phyloP scores from a whole-genome alignment of 1,139 yeast genomes.

The Blastobotrys aristatus region DNA sequence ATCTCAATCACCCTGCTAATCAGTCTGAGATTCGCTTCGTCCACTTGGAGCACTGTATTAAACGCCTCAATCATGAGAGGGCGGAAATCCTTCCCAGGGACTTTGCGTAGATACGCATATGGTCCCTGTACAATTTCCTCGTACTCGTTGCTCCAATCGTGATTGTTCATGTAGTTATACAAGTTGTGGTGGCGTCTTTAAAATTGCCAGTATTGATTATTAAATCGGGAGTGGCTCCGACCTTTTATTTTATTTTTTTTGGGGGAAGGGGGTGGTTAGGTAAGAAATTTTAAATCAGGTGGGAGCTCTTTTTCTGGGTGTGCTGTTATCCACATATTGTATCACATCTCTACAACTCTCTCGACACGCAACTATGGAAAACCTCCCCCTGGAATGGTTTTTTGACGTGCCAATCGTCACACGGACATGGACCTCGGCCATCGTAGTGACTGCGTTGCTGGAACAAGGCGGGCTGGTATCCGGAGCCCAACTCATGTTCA shows the following conservation, averaged over 20 bases:
- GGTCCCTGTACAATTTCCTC: constrained; percentile 43
- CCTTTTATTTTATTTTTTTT: no score
- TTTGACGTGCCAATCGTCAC: constrained; percentile 33
- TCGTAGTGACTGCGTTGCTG: constrained; percentile 31
- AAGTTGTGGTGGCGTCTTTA: no score
- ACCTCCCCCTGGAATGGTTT: constrained; percentile 28
- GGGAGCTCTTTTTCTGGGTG: no score
- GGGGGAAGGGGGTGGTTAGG: no score
- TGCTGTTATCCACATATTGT: no score
- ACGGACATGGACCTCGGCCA: constrained; percentile 30
- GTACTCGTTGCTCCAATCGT: constrained; percentile 18
- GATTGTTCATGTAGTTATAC: neutral
- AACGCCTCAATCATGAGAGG: constrained; percentile 46
- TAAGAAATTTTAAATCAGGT: no score
- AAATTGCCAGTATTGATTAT: no score
- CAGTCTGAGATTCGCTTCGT: constrained; percentile 33
- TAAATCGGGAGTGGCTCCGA: no score
- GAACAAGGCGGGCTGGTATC: constrained; percentile 33
- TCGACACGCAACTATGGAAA: constrained; percentile 9
- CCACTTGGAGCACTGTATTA: constrained; percentile 44
- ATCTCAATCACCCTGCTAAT: constrained; percentile 48
- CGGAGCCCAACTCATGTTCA: constrained; percentile 25
- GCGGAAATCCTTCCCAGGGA: constrained; percentile 56
- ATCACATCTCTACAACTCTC: no score
- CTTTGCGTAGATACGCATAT: constrained; percentile 44